phyloP scores from a whole-genome alignment of 1,284 basidiomycete genomes.

The Flammula alnicola region DNA sequence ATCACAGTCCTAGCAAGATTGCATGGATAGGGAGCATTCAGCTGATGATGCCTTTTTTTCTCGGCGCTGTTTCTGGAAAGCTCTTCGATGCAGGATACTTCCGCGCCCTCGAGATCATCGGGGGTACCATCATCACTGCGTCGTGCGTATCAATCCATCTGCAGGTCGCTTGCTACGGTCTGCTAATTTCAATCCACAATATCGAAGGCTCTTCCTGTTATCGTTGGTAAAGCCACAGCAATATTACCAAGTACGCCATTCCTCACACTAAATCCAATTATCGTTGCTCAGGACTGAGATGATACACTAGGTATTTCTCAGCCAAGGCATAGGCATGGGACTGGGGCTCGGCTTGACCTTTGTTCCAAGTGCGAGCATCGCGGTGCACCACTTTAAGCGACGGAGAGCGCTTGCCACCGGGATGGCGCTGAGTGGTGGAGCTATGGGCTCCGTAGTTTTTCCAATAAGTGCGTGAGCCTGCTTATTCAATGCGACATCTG shows the following conservation, averaged over 20 bases:
- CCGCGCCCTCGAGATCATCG: conserved; percentile 22
- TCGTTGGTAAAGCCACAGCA: conserved; percentile 29
- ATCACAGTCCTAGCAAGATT: conserved; percentile 32
- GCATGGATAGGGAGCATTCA: conserved; percentile 42
- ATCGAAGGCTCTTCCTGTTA: conserved; percentile 28
- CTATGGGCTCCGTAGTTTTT: conserved; percentile 28
- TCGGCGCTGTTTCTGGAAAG: conserved; percentile 35
- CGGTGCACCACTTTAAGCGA: conserved; percentile 46
- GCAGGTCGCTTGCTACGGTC: not conserved
- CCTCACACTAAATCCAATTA: not conserved
- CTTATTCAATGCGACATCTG: conserved; percentile 6
- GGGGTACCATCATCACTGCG: conserved; percentile 14
- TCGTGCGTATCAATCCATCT: conserved; percentile 11
- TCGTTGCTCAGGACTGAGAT: not conserved
- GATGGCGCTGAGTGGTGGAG: conserved; percentile 43
- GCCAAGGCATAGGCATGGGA: conserved; percentile 51
- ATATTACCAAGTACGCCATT: conserved; percentile 27
- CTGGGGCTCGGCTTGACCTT: conserved; percentile 30
- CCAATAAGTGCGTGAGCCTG: conserved; percentile 37
- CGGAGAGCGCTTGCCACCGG: conserved; percentile 48
- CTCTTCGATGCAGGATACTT: conserved; percentile 38
- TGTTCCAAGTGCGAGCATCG: conserved; percentile 39
- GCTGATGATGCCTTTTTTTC: conserved; percentile 33
- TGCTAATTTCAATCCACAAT: not conserved
- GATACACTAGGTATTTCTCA: conserved; percentile 41